Evolutionary conservation across 805 yeast species (phyloP).

Genomic region (Metschnikowia bowlesiae): DNA sequence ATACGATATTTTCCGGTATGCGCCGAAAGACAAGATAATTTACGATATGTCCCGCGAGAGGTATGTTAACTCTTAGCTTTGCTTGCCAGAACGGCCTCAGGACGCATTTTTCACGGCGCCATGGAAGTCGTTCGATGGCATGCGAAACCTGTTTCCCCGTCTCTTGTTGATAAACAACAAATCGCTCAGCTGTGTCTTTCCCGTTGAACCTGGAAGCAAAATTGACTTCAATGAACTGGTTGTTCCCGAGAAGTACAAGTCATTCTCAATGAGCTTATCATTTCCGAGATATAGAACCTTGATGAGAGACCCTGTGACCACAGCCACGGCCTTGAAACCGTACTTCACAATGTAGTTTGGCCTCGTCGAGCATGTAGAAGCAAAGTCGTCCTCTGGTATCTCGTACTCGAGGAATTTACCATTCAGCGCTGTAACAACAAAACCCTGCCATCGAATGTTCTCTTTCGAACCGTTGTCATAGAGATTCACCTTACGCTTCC

Average conservation of each 20-base stretch:
- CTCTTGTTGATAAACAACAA: conserved; percentile 51
- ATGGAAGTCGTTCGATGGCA: not conserved
- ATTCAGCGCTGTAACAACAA: conserved; percentile 60
- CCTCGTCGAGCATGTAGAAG: conserved; percentile 16
- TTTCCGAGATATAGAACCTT: conserved; percentile 72
- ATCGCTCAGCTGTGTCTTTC: conserved; percentile 33
- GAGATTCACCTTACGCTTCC: not conserved
- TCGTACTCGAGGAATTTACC: conserved; percentile 60
- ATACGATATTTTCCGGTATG: too few relatives aligned
- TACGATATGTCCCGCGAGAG: not conserved
- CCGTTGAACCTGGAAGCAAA: conserved; percentile 14
- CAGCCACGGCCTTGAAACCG: conserved; percentile 74
- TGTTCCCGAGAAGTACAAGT: conserved; percentile 43
- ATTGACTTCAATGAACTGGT: conserved; percentile 23
- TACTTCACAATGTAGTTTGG: conserved; percentile 63
- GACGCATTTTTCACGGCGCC: not conserved
- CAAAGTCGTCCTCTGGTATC: conserved; percentile 43
- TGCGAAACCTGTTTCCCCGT: conserved; percentile 4
- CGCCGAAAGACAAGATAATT: not conserved
- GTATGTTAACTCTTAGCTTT: not conserved
- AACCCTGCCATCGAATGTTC: conserved; percentile 63
- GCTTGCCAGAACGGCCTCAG: not conserved
- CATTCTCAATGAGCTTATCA: conserved; percentile 63
- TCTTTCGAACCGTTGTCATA: not conserved
- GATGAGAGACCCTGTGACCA: conserved; percentile 69